Conservation (phyloP, 1,139 yeast species). For the Yarrowia galli region DNA sequence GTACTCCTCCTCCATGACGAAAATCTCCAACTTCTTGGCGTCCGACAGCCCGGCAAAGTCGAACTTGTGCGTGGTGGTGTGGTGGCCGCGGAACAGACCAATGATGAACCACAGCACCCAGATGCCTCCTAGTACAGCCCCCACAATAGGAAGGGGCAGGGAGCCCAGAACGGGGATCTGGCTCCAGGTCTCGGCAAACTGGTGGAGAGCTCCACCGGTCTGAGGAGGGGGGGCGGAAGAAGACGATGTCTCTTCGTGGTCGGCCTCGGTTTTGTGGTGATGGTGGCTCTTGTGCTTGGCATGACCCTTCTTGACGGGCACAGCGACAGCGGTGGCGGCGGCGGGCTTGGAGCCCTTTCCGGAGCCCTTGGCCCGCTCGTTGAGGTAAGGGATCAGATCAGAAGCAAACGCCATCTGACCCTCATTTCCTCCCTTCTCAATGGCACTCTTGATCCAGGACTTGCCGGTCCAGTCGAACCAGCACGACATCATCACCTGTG, state of each 20-base stretch:
- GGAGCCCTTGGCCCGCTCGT: slow-evolving; percentile 54
- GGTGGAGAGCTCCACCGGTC: slow-evolving; percentile 23
- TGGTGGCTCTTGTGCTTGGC: slow-evolving; percentile 34
- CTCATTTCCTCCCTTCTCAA: slow-evolving; percentile 89
- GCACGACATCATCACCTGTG: slow-evolving; percentile 70
- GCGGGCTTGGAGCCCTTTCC: slow-evolving; percentile 44
- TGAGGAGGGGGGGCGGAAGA: slow-evolving; percentile 16
- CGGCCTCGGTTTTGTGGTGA: slow-evolving; percentile 19
- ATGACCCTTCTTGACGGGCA: slow-evolving; percentile 25
- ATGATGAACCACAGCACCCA: slow-evolving; percentile 13
- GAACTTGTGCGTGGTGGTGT: slow-evolving; percentile 30
- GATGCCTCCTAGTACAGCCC: slow-evolving; percentile 8
- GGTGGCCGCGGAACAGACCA: slow-evolving; percentile 18
- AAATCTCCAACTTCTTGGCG: slow-evolving; percentile 36
- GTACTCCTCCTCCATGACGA: slow-evolving; percentile 60
- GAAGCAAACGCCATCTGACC: slow-evolving; percentile 83
- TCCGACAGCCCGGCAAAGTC: slow-evolving; percentile 36
- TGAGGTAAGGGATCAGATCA: slow-evolving; percentile 64
- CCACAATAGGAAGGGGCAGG: slow-evolving; percentile 20
- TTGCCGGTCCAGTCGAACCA: slow-evolving; percentile 90
- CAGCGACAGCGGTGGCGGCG: neutral
- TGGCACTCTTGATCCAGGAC: slow-evolving; percentile 88
- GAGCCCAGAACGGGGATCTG: slow-evolving; percentile 28
- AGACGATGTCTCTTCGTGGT: slow-evolving; percentile 2
- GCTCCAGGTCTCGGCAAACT: slow-evolving; percentile 27